Evolutionary conservation across 2,329 filamentous ascomycete genomes (phyloP), one percentile per base, ranked within the genome.

Genomic region (Colletotrichum siamense): DNA sequence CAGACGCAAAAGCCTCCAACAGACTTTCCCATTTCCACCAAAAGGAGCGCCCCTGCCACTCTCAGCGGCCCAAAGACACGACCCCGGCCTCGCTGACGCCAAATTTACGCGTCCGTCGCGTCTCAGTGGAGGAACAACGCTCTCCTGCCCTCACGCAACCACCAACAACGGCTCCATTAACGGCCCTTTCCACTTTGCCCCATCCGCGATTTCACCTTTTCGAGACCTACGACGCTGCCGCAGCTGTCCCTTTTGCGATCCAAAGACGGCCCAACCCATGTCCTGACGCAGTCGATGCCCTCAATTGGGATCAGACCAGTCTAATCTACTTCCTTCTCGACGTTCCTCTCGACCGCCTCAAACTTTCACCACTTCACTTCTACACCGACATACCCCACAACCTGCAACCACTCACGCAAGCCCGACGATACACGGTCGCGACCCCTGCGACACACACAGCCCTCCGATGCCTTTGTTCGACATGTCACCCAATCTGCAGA

Each of bases 401-500:
- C 3, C 26, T 24, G 18, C 34, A 13, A 26, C 7, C 13, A n/a
- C 18, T 57, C 22, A 61, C 22, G 26, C 18, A n/a, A 15, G 55
- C 52, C 26, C 44, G 9, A 22, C 64, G 24, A n/a, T 12, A 39
- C 13, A 55, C 69, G 8, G 73, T 73, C 64, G 73, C 73, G 26
- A 65, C 18, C 13, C 16, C 28, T 63, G 75, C 75, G 71, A 22
- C 75, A 39, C 30, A 24, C 24, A n/a, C 30, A 7, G 24, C 22
- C 28, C 10, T 73, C 77, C 81, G 76, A 91, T 90, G 89, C 86
- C 89, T 80, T 83, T 91, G 30, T 82, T 86, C 61, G 83, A 86
- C 69, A 84, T 89, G 80, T 88, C 89, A 22, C 82, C 85, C 15
- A 90, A 91, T 77, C 84, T 89, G 34, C 85, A 87, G 80, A 64